Base-by-base conservation (phyloP, 345 rosid species). In the Eucalyptus pauciflora region DNA sequence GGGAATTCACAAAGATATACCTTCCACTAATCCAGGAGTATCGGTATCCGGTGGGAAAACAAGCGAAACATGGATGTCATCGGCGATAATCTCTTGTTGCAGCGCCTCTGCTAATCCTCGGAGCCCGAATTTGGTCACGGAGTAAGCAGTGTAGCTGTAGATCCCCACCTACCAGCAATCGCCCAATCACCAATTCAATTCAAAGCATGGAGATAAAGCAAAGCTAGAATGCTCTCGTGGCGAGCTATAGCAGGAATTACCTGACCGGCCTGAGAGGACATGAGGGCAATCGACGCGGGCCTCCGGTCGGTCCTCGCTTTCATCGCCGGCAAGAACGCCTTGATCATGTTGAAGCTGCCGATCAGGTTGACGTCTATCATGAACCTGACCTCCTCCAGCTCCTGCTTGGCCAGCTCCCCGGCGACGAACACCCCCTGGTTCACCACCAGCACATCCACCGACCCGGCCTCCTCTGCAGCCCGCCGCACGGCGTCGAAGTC, bases 241-340 rank as follows among this genome's bases (percentile, higher is more conserved):
- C 11, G 46, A 37, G 46, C 81, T 71, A 71, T 17, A 18, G 18
- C 46, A 37, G 13, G 37, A 12, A 25, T 45, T 88, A 96, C 99
- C 97, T 96, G 99, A 79, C 99, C 98, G 4, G 98, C 99, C 89
- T 96, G 99, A 50, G 99, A 96, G 0, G 99, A 96, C 90, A 97
- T 90, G 87, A 97, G 94, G 91, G 96, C 92, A 43, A 97, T 96
- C 1, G 98, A 96, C 10, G 90, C 95, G 22, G 99, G 96, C 45
- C 93, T 92, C 31, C 91, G 91, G 18, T 90, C 94, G 62, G 90
- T 86, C 90, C 99, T 93, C 11, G 88, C 88, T 91, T 96, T 96
- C 97, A 97, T 96, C 41, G 88, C 91, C 5, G 98, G 97, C 90
- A 97, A 92, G 67, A 97, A 97, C 17, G 98, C 97, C 71, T 96